Percentiles rank a stretch among this genome's conserved stretches.
Evolutionary conservation across 1,284 basidiomycete genomes (phyloP).

Genomic region (Cystobasidium slooffiae): DNA sequence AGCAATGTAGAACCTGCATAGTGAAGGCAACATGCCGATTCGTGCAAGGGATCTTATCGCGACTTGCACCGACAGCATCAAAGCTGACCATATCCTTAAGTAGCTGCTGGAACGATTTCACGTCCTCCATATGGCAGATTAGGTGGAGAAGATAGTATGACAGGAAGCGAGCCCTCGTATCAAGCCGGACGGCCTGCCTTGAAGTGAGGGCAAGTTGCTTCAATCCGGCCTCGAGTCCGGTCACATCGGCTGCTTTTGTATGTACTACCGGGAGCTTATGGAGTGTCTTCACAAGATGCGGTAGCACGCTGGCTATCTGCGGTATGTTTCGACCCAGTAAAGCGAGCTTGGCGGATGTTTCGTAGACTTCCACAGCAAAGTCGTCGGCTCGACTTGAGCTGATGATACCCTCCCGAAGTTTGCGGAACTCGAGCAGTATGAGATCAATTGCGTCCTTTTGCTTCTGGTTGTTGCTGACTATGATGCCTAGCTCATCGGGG

Average conservation of each 20-base stretch:
- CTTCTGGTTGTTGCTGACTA: constrained; percentile 1
- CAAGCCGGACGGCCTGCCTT: background rate
- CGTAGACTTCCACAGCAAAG: constrained; percentile 47
- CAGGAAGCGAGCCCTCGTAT: constrained; percentile 22
- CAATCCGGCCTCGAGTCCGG: constrained; percentile 2
- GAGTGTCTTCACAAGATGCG: constrained; percentile 36
- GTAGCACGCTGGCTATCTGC: constrained; percentile 37
- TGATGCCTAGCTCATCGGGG: constrained; percentile 40
- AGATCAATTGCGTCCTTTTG: constrained; percentile 40
- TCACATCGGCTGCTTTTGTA: background rate
- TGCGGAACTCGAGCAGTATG: constrained; percentile 46
- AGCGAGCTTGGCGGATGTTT: constrained; percentile 43
- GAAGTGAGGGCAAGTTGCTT: background rate
- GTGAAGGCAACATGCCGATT: constrained; percentile 21
- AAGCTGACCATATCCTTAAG: constrained; percentile 22
- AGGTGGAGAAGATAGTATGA: constrained; percentile 39
- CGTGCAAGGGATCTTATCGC: background rate
- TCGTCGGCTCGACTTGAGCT: constrained; percentile 40
- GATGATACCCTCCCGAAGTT: constrained; percentile 47
- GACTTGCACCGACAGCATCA: too few species aligned
- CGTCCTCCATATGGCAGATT: constrained; percentile 28
- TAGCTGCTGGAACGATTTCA: constrained; percentile 21
- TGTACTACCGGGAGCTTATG: constrained; percentile 7
- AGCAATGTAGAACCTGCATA: constrained; percentile 14
- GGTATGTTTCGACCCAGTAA: constrained; percentile 33